phyloP scores from a whole-genome alignment of 306 rosid genomes.

The Bauhinia variegata region DNA sequence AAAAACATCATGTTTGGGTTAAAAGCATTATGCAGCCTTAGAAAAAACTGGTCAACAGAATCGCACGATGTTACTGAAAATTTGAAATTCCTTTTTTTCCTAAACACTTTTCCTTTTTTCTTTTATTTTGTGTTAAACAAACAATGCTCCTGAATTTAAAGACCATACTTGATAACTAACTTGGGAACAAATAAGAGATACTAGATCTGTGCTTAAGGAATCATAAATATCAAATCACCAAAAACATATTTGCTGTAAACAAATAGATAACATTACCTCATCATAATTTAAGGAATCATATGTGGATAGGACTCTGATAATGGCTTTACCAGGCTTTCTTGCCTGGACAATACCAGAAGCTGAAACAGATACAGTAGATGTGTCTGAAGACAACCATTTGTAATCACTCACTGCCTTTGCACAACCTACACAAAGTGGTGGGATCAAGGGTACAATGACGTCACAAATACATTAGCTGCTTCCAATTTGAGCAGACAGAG shows the following conservation, averaged over 20 bases:
- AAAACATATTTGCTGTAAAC: constrained; percentile 13
- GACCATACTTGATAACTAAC: not conserved
- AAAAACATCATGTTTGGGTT: too few species aligned
- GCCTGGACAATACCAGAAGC: constrained; percentile 89
- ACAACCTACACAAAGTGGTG: constrained; percentile 62
- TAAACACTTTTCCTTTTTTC: too few species aligned
- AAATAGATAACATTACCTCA: constrained; percentile 63
- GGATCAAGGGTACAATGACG: constrained; percentile 32
- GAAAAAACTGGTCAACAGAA: too few species aligned
- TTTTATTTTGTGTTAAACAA: not conserved
- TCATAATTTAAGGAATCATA: constrained; percentile 76
- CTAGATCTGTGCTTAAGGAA: constrained; percentile 23
- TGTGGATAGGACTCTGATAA: constrained; percentile 68
- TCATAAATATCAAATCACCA: constrained; percentile 8
- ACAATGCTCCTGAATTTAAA: not conserved
- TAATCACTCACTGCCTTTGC: constrained; percentile 72
- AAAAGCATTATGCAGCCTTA: too few species aligned
- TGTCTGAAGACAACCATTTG: constrained; percentile 86
- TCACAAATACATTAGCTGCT: constrained; percentile 26
- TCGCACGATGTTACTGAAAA: too few species aligned
- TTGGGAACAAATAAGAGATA: constrained; percentile 17
- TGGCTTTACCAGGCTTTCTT: constrained; percentile 86
- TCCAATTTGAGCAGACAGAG: constrained; percentile 39
- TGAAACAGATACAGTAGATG: constrained; percentile 65
- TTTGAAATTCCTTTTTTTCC: too few species aligned